Conservation (phyloP, 2,329 filamentous ascomycete genomes). For the Onygenales sp. region DNA sequence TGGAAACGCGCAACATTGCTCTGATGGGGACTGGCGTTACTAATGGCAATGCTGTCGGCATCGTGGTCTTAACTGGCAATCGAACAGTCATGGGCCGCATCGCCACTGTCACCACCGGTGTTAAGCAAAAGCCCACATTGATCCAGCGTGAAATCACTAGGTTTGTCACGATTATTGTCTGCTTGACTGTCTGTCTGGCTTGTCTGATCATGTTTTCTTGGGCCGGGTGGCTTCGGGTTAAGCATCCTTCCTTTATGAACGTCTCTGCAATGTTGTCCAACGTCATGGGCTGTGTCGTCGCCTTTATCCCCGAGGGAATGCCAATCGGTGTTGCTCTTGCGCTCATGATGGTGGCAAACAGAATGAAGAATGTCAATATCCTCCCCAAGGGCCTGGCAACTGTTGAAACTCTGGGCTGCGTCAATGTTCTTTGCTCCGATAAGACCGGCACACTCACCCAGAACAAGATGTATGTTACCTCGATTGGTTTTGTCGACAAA, state of each 20-base stretch:
- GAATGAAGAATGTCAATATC: conserved; percentile 67
- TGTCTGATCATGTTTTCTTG: conserved; percentile 39
- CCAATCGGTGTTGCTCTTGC: conserved; percentile 62
- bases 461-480: conserved; percentile 65
- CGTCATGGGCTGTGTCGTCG: conserved; percentile 63
- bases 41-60: conserved; percentile 56
- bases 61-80: conserved; percentile 64
- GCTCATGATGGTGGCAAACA: conserved; percentile 64
- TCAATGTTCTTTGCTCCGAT: conserved; percentile 46
- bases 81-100: conserved; percentile 68
- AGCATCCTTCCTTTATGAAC: conserved; percentile 60
- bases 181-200: conserved; percentile 58
- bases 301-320: conserved; percentile 69
- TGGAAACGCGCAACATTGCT: conserved; percentile 68
- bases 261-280: conserved; percentile 63
- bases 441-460: conserved; percentile 41
- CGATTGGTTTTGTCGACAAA: conserved; percentile 51
- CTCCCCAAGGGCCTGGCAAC: conserved; percentile 73
- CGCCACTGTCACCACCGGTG: conserved; percentile 61
- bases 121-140: conserved; percentile 58
- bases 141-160: conserved; percentile 63
- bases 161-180: conserved; percentile 62
- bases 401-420: conserved; percentile 65
- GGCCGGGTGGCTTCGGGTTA: conserved; percentile 57
- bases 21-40: conserved; percentile 70